Percentiles rank a stretch among this genome's conserved stretches.
These are phyloP conservation scores for Calvatia gigantea DNA, from an alignment of 768 basidiomycete species.

Conservation along the genomic window DNA sequence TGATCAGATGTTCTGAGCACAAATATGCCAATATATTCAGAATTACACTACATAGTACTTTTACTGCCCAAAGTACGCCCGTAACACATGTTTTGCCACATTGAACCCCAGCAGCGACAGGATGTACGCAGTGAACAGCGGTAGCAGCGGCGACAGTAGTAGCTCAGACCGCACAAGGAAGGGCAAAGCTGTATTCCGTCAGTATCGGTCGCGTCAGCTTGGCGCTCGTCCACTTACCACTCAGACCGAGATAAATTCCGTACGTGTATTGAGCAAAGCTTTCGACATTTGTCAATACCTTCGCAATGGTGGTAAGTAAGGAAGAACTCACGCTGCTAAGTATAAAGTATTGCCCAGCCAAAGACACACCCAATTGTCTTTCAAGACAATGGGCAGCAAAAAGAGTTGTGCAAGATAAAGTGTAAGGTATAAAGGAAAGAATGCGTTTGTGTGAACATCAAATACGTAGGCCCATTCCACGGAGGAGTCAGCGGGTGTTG, in stretches of 20 bases:
- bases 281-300: constrained; percentile 2
- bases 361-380: constrained; percentile 91
- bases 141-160: constrained; percentile 85
- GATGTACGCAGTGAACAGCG: constrained; percentile 83
- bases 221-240: constrained; percentile 44
- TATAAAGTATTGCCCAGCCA: constrained; percentile 92
- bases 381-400: constrained; percentile 77
- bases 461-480: constrained; percentile 96
- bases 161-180: constrained; percentile 90
- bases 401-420: constrained; percentile 89
- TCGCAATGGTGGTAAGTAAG: neutral
- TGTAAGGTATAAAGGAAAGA: constrained; percentile 90
- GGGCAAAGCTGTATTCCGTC: constrained; percentile 66
- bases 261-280: constrained; percentile 91
- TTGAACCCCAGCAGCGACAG: constrained; percentile 90
- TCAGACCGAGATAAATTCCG: constrained; percentile 84
- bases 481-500: constrained; percentile 61
- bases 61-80: constrained; percentile 58
- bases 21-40: constrained; percentile 10
- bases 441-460: constrained; percentile 95
- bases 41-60: constrained; percentile 7
- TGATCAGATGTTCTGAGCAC: constrained; percentile 7
- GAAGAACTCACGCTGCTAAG: constrained; percentile 66
- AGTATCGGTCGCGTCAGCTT: neutral
- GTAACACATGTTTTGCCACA: constrained; percentile 77